Base-by-base conservation (phyloP, 345 rosid genomes). In the Populus deltoides region DNA sequence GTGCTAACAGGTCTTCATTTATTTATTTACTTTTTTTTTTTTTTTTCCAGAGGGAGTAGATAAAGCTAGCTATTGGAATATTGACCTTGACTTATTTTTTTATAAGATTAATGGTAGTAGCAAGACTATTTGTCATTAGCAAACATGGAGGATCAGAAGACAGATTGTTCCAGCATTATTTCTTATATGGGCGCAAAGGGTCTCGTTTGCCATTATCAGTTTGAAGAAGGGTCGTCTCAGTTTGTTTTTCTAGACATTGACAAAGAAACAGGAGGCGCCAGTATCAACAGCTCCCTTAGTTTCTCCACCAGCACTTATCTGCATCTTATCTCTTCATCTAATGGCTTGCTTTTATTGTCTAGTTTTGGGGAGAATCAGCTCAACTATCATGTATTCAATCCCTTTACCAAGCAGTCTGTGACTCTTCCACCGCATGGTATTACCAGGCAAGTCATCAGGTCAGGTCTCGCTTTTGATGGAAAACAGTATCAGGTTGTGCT, bases 401-500 rank as follows among this genome's bases (percentile, higher is more conserved):
- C 85, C 17, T 12, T 25, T 0, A 53, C 61, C 53, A 66, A 18
- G 29, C 29, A 45, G 31, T 17, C n/a, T 39, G 41, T 45, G 27
- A 67, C 70, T 31, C 71, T 82, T 59, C 74, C 80, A 9, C 77
- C 57, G 18, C 65, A 41, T 43, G 66, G 22, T 20, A 41, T 66
- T 39, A 22, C 33, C 29, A 22, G 74, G 66, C 1, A 3, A 1
- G 24, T 75, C 20, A 47, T 75, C 33, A n/a, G 79, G 61, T 53
- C 77, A 35, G 82, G 85, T 29, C 43, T 78, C 39, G 79, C 79
- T 22, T 69, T 22, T 36, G 57, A 78, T 12, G 69, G 61, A n/a
- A n/a, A 55, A 22, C 59, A 71, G 24, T 75, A 70, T 61, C 77
- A 18, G 7, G 77, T 82, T 66, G 79, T 75, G 16, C 77, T 78